phyloP scores from a whole-genome alignment of 257 asterid species.

The Lithospermum erythrorhizon region DNA sequence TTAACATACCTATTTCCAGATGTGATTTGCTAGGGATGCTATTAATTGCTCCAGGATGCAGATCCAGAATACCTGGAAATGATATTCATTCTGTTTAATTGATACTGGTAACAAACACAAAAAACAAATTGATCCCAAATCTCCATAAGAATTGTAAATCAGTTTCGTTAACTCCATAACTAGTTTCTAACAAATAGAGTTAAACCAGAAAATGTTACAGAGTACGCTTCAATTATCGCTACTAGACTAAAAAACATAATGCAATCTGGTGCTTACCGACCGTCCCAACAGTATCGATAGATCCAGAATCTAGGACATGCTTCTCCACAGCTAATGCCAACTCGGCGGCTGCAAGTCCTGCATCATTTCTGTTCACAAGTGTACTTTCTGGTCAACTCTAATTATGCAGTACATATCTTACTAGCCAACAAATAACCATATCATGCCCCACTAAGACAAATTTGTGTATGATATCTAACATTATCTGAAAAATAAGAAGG shows the following conservation, averaged over 20 bases:
- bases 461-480: too few relatives aligned
- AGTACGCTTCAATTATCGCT: too few relatives aligned
- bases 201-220: too few relatives aligned
- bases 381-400: not conserved
- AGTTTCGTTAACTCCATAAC: not conserved
- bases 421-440: not conserved
- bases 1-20: conserved; percentile 62
- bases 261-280: conserved; percentile 40
- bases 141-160: not conserved
- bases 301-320: conserved; percentile 83
- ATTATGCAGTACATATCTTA: not conserved
- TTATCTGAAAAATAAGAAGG: too few relatives aligned
- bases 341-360: conserved; percentile 97
- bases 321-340: conserved; percentile 84
- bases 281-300: conserved; percentile 90
- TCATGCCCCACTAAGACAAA: too few relatives aligned
- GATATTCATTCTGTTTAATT: not conserved
- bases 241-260: too few relatives aligned
- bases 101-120: not conserved
- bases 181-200: conserved; percentile 4
- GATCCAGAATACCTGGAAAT: conserved; percentile 65
- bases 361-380: conserved; percentile 62
- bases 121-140: not conserved
- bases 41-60: conserved; percentile 97
- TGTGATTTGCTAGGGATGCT: conserved; percentile 96